These are phyloP conservation scores for Cymbopogon citratus DNA, from an alignment of 176 grass and related monocot genomes.

Conservation along the genomic window DNA sequence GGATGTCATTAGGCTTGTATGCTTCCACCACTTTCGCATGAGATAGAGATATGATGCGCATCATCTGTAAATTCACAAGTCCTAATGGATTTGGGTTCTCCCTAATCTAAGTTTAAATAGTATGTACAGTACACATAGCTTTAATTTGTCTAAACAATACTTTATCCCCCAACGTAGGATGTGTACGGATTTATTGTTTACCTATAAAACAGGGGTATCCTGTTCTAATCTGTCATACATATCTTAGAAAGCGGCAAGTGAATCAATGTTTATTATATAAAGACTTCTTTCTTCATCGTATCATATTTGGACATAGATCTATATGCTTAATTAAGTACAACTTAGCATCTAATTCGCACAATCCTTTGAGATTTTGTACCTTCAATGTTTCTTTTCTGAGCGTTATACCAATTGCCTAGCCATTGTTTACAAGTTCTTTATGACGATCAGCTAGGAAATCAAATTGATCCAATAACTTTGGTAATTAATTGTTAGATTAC, in stretches of 20 bases:
- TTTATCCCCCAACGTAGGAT: neutral
- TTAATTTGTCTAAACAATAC: neutral
- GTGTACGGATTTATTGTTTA: neutral
- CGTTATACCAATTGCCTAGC: neutral
- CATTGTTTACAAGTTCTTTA: neutral
- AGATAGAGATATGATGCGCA: neutral
- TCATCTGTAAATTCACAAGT: neutral
- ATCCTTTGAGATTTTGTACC: neutral
- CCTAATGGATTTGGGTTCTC: neutral
- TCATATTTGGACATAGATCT: neutral
- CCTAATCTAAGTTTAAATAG: neutral
- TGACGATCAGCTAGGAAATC: neutral
- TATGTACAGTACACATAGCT: neutral
- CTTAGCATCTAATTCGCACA: conserved; percentile 19
- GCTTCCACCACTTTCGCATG: neutral
- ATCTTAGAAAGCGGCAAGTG: conserved; percentile 13
- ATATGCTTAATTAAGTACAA: neutral
- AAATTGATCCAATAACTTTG: neutral
- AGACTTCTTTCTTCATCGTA: neutral
- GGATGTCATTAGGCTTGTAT: neutral
- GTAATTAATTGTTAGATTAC: neutral
- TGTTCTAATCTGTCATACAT: conserved; percentile 4
- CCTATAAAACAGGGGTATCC: neutral
- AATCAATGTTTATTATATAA: neutral
- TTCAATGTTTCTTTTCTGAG: neutral